Conservation (phyloP, 2,329 filamentous ascomycete genomes). For the Fusarium cicatricum region DNA sequence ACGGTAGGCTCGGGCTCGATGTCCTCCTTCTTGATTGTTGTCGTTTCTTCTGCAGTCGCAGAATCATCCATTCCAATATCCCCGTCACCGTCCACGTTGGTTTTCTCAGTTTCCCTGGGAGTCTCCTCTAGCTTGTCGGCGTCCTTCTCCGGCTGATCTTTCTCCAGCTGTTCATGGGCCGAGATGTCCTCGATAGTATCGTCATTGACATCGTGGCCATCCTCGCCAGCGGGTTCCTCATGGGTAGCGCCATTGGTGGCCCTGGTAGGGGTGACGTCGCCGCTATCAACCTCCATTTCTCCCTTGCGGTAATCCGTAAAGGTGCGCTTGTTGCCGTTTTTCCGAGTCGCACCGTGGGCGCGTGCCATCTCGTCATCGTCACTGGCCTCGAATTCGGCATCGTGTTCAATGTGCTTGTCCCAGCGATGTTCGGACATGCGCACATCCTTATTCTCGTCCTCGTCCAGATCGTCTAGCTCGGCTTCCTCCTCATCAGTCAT, state of each 20-base stretch:
- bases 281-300: slow-evolving; percentile 51
- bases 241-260: slow-evolving; percentile 43
- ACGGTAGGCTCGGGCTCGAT: slow-evolving; percentile 31
- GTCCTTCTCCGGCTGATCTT: too few relatives aligned
- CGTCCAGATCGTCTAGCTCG: slow-evolving; percentile 75
- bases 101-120: slow-evolving; percentile 29
- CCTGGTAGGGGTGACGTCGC: slow-evolving; percentile 49
- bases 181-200: slow-evolving; percentile 56
- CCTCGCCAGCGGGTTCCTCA: slow-evolving; percentile 42
- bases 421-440: slow-evolving; percentile 83
- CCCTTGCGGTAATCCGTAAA: slow-evolving; percentile 62
- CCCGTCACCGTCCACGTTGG: slow-evolving; percentile 56
- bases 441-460: slow-evolving; percentile 85
- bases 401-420: slow-evolving; percentile 79
- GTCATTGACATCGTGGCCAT: slow-evolving; percentile 50
- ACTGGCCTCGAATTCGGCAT: slow-evolving; percentile 86
- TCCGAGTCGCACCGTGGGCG: slow-evolving; percentile 73
- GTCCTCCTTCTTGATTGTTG: slow-evolving; percentile 39
- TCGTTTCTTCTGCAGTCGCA: slow-evolving; percentile 36
- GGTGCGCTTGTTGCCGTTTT: slow-evolving; percentile 57
- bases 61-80: slow-evolving; percentile 60
- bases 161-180: slow-evolving; percentile 40
- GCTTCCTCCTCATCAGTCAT: slow-evolving; percentile 74
- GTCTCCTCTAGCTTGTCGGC: slow-evolving; percentile 30
- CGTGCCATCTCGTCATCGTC: slow-evolving; percentile 85